Evolutionary conservation across 2,329 filamentous ascomycete genomes (phyloP).

Genomic region (Colletotrichum lupini): DNA sequence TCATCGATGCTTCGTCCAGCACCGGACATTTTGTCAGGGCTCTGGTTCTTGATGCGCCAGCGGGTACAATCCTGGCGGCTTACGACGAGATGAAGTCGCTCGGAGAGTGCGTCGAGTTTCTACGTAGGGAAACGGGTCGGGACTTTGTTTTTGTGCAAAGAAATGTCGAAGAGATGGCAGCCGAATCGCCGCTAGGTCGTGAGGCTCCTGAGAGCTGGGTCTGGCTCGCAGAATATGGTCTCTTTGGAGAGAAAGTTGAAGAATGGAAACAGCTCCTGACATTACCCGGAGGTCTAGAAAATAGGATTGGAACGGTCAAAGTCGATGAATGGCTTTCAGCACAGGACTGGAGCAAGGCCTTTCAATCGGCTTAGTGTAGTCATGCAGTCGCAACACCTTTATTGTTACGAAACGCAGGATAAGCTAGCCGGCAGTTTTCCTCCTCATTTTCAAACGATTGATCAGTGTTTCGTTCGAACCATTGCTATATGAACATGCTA

Average conservation of each 20-base stretch:
- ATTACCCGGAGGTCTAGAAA: neutral
- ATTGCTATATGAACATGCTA: too few species aligned
- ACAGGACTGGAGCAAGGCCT: conserved; percentile 1
- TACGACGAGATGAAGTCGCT: conserved; percentile 52
- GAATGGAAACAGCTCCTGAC: conserved; percentile 18
- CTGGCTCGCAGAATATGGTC: conserved; percentile 8
- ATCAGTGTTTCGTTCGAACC: too few species aligned
- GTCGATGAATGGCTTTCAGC: neutral
- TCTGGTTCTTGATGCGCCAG: conserved; percentile 51
- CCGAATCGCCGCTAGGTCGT: neutral
- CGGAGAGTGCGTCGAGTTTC: conserved; percentile 42
- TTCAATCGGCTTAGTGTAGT: neutral
- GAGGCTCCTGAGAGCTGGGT: conserved; percentile 4
- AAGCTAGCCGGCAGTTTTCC: too few species aligned
- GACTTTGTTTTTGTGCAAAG: conserved; percentile 45
- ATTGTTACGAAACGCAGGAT: neutral
- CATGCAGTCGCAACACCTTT: neutral
- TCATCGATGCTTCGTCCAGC: conserved; percentile 51
- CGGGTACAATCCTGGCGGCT: conserved; percentile 55
- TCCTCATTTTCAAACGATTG: too few species aligned
- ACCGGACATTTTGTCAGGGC: conserved; percentile 57
- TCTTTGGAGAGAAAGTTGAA: conserved; percentile 2
- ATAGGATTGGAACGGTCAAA: neutral
- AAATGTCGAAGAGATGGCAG: conserved; percentile 44
- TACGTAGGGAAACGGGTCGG: conserved; percentile 52